These are phyloP conservation scores for Beta macrorhiza DNA, from an alignment of 179 eudicot species.

Conservation along the genomic window DNA sequence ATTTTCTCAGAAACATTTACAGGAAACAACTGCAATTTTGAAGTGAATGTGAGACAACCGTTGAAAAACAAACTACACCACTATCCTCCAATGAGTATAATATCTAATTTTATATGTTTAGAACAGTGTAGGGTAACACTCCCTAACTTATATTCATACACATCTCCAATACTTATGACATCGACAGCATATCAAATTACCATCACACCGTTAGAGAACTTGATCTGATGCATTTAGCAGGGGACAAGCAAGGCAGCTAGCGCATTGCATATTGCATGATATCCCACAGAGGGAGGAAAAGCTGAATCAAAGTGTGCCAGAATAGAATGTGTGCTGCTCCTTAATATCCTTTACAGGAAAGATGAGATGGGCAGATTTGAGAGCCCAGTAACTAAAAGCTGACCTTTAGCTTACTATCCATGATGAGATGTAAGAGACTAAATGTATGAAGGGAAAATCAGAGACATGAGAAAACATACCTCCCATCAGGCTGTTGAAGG, in stretches of 20 bases:
- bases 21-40: neutral
- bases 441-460: neutral
- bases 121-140: neutral
- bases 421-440: neutral
- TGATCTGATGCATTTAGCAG: neutral
- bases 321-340: neutral
- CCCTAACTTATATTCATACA: neutral
- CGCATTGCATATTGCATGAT: neutral
- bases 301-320: neutral
- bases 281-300: neutral
- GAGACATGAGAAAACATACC: conserved; percentile 41
- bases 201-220: neutral
- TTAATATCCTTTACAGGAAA: neutral
- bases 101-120: neutral
- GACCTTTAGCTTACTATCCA: too few species aligned
- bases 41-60: neutral
- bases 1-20: neutral
- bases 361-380: neutral
- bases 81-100: neutral
- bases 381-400: too few species aligned
- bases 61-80: neutral
- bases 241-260: neutral
- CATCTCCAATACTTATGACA: neutral
- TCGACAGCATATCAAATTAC: neutral
- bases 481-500: conserved; percentile 83